Evolutionary conservation across 257 asterid species (phyloP).

Genomic region (Solanum piurae): DNA sequence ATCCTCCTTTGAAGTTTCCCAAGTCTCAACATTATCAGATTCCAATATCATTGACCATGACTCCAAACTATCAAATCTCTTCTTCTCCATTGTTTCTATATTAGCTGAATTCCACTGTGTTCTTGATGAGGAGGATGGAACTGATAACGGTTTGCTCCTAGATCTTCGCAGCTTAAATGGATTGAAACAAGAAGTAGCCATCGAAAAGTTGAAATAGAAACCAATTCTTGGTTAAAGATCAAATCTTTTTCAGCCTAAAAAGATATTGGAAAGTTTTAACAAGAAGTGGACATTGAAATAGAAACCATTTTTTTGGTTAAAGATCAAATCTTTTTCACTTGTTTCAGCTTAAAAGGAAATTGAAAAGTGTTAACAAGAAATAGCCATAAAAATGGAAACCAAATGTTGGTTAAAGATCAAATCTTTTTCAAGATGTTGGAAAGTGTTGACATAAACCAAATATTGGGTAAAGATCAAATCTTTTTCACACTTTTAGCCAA

Average conservation of each 20-base stretch:
- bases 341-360: neutral
- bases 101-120: constrained; percentile 23
- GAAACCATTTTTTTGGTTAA: neutral
- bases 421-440: neutral
- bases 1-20: constrained; percentile 70
- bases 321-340: neutral
- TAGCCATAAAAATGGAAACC: neutral
- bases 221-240: neutral
- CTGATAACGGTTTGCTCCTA: constrained; percentile 23
- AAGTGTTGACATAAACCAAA: neutral
- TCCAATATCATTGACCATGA: constrained; percentile 98
- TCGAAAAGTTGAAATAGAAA: neutral
- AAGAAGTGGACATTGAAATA: neutral
- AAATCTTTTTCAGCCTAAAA: neutral
- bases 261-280: neutral
- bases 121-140: constrained; percentile 48
- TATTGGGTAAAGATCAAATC: neutral
- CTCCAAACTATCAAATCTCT: constrained; percentile 82
- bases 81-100: constrained; percentile 58
- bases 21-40: constrained; percentile 73
- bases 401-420: neutral
- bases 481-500: neutral
- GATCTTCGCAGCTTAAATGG: constrained; percentile 49
- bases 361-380: neutral
- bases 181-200: constrained; percentile 39